Conservation (phyloP, 164 flowering plant genomes). For the Echeveria elegans region DNA sequence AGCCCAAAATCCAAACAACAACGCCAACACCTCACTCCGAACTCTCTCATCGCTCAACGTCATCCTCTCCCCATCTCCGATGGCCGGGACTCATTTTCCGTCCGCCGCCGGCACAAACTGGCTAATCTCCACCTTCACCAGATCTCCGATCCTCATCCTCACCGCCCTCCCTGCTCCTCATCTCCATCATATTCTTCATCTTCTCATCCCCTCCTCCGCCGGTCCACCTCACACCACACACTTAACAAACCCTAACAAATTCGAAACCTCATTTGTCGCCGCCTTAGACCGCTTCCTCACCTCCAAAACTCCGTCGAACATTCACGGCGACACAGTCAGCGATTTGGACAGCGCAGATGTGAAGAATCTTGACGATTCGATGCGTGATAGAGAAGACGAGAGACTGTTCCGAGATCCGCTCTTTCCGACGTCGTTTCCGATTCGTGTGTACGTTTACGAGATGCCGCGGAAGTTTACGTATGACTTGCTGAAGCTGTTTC, state of each 20-base stretch:
- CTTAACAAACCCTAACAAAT: slow-evolving; percentile 18
- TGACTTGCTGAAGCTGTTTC: slow-evolving; percentile 75
- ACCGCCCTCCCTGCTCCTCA: slow-evolving; percentile 24
- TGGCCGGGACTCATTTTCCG: slow-evolving; percentile 31
- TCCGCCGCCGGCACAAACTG: slow-evolving; percentile 11
- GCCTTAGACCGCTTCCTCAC: slow-evolving; percentile 66
- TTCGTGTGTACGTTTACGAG: slow-evolving; percentile 81
- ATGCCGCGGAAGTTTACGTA: slow-evolving; percentile 89
- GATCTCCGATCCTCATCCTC: slow-evolving; percentile 21
- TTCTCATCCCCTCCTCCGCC: slow-evolving; percentile 9
- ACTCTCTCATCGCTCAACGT: not conserved
- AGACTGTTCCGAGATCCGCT: slow-evolving; percentile 27
- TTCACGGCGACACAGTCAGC: slow-evolving; percentile 26
- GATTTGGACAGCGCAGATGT: slow-evolving; percentile 18
- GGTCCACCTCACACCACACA: not conserved
- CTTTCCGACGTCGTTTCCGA: slow-evolving; percentile 24
- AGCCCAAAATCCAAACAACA: not conserved
- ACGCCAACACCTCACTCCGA: not conserved
- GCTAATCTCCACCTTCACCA: slow-evolving; percentile 9
- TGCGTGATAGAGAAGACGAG: slow-evolving; percentile 38
- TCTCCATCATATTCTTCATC: slow-evolving; percentile 16
- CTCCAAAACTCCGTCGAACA: slow-evolving; percentile 12
- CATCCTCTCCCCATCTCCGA: slow-evolving; percentile 10
- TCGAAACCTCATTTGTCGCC: slow-evolving; percentile 54
- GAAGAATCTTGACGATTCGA: slow-evolving; percentile 35